Percentiles rank a stretch among this genome's conserved stretches.
Evolutionary conservation across 352 stramenopile genomes (phyloP).

Genomic region (Globisporangium camurandrum): DNA sequence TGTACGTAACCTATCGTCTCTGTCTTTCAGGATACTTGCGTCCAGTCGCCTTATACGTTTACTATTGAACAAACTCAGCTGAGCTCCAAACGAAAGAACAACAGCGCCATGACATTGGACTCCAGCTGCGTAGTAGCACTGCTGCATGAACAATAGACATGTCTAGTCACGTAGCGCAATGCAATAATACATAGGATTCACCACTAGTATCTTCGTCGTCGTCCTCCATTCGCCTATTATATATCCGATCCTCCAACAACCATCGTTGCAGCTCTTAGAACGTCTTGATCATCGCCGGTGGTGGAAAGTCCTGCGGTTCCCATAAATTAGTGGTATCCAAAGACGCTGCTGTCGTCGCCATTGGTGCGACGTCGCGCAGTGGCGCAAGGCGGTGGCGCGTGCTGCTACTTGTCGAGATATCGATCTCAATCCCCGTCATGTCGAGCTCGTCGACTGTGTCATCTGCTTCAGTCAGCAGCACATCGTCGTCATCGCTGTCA

Average conservation of each 20-base stretch:
- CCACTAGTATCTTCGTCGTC: too few relatives aligned
- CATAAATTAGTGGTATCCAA: too few relatives aligned
- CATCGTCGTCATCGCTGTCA: background rate
- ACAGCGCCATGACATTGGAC: conserved; percentile 42
- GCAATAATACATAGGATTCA: too few relatives aligned
- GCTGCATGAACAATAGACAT: conserved; percentile 1
- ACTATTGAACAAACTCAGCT: conserved; percentile 16
- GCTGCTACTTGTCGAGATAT: conserved; percentile 8
- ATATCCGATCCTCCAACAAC: too few relatives aligned
- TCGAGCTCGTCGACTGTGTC: conserved; percentile 5
- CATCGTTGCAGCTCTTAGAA: too few relatives aligned
- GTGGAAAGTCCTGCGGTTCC: conserved; percentile 18
- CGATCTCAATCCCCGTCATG: conserved; percentile 15
- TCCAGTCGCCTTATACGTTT: too few relatives aligned
- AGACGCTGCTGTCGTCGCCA: too few relatives aligned
- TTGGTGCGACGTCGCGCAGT: conserved; percentile 8
- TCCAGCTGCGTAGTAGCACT: conserved; percentile 30
- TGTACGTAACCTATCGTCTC: conserved; percentile 20
- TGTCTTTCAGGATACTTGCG: background rate
- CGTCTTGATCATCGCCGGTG: too few relatives aligned
- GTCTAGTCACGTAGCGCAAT: too few relatives aligned
- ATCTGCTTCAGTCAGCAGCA: background rate
- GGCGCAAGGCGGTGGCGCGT: conserved; percentile 4
- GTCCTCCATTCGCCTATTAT: too few relatives aligned
- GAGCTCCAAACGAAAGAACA: conserved; percentile 63